These are phyloP conservation scores for Phytophthora fragariae DNA, from an alignment of 352 stramenopile genomes.

Conservation along the genomic window DNA sequence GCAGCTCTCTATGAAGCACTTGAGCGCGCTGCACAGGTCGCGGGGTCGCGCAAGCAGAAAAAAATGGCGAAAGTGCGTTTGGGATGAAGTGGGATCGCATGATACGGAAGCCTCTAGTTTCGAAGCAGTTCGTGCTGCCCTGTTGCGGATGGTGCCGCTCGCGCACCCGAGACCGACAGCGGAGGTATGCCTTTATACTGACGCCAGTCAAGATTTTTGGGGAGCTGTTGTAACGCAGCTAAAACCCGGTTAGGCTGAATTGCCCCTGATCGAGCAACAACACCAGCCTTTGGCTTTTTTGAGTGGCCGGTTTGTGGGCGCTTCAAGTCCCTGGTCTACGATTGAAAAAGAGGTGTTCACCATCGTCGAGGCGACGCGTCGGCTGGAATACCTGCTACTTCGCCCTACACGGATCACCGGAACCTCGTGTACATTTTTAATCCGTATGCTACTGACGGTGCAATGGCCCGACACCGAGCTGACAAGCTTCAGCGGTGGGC, in stretches of 20 bases:
- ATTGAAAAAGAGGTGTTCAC: neutral
- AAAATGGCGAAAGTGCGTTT: too few relatives aligned
- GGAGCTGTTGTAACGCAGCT: neutral
- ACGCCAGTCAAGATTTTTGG: neutral
- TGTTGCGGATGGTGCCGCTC: too few relatives aligned
- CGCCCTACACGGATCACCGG: neutral
- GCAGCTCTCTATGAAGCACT: too few relatives aligned
- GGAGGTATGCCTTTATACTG: too few relatives aligned
- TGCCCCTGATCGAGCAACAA: neutral
- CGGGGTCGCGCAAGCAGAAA: too few relatives aligned
- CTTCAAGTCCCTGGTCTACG: neutral
- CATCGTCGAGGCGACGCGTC: neutral
- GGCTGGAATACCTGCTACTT: neutral
- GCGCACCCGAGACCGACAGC: too few relatives aligned
- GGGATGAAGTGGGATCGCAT: too few relatives aligned
- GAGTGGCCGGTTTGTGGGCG: neutral
- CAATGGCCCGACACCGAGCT: neutral
- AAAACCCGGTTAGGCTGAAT: neutral
- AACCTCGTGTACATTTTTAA: too few relatives aligned
- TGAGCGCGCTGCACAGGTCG: too few relatives aligned
- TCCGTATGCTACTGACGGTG: neutral
- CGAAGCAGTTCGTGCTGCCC: too few relatives aligned
- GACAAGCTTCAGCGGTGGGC: neutral
- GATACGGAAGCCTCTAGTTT: too few relatives aligned
- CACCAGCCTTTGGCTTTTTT: neutral